Evolutionary conservation across 2,329 filamentous ascomycete genomes (phyloP).

Genomic region (Colletotrichum sp.): DNA sequence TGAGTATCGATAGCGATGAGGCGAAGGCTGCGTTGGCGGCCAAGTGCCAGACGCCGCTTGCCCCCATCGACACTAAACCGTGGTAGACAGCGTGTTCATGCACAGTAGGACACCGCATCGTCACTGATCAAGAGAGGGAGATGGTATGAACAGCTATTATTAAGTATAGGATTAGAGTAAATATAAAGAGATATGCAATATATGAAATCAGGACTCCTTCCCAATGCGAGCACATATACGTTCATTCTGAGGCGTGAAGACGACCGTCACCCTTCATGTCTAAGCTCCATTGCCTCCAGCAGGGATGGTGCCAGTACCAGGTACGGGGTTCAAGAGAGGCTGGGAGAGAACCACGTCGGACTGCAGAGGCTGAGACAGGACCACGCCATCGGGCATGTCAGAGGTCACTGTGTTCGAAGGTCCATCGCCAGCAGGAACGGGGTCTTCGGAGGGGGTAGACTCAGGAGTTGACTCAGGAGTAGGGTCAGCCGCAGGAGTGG

Average conservation of each 20-base stretch:
- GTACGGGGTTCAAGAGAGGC: neutral
- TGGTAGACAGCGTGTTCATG: neutral
- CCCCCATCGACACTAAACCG: neutral
- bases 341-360: neutral
- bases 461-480: neutral
- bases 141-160: neutral
- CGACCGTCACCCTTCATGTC: neutral
- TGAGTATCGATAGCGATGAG: slow-evolving; percentile 20
- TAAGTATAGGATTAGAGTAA: neutral
- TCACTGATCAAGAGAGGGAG: neutral
- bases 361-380: neutral
- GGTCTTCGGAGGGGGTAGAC: neutral
- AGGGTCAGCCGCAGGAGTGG: neutral
- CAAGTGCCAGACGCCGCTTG: slow-evolving; percentile 13
- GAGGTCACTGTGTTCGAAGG: neutral
- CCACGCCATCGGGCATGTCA: neutral
- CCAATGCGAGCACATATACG: neutral
- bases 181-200: neutral
- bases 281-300: neutral
- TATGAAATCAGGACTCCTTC: neutral
- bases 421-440: neutral
- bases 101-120: neutral
- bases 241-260: neutral
- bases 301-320: neutral
- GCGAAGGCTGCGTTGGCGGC: slow-evolving; percentile 6